Evolutionary conservation across 1,284 basidiomycete species (phyloP).

Genomic region (Ustilago xerochloae): DNA sequence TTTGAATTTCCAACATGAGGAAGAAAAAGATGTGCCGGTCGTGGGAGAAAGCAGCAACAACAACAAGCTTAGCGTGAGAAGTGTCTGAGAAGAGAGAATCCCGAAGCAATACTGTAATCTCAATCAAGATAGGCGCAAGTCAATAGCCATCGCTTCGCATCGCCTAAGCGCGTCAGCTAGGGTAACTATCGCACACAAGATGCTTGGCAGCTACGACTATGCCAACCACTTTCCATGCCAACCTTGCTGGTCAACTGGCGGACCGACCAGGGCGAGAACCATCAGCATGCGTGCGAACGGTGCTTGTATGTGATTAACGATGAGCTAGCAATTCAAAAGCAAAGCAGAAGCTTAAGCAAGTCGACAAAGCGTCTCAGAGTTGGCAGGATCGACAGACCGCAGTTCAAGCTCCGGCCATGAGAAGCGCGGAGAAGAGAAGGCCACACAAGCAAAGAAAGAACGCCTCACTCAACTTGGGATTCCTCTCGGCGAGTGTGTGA

Average conservation of each 20-base stretch:
- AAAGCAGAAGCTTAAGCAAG: too few species aligned
- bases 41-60: background rate
- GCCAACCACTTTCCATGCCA: too few species aligned
- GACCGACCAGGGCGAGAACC: too few species aligned
- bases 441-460: background rate
- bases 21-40: background rate
- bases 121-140: background rate
- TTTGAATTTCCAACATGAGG: background rate
- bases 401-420: background rate
- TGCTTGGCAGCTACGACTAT: constrained; percentile 5
- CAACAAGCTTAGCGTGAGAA: constrained; percentile 10
- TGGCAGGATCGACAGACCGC: too few species aligned
- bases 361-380: too few species aligned
- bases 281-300: too few species aligned
- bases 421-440: background rate
- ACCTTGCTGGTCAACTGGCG: too few species aligned
- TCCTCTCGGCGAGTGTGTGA: constrained; percentile 10
- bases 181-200: constrained; percentile 6
- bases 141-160: background rate
- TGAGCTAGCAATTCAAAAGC: too few species aligned
- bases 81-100: constrained; percentile 4
- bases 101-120: background rate
- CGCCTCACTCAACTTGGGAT: too few species aligned
- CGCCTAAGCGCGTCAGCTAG: background rate
- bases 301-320: too few species aligned